These are phyloP conservation scores for Cryphonectria carpinicola DNA, from an alignment of 2,329 filamentous ascomycete species.

Conservation along the genomic window DNA sequence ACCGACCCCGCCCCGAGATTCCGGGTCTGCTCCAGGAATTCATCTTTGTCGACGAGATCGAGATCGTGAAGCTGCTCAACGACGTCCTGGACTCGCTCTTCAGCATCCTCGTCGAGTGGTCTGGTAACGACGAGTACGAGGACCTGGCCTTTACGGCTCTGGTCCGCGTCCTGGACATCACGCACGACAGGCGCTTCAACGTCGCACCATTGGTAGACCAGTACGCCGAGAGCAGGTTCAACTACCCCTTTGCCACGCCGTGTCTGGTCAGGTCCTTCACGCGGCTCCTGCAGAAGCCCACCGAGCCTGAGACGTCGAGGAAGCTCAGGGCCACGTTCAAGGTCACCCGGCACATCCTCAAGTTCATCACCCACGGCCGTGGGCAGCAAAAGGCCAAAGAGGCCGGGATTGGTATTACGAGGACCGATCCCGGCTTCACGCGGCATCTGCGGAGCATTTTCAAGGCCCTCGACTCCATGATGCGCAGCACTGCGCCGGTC, in stretches of 20 bases:
- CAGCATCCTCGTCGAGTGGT: conserved; percentile 85
- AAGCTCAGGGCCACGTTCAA: conserved; percentile 92
- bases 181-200: conserved; percentile 93
- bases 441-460: conserved; percentile 86
- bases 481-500: conserved; percentile 83
- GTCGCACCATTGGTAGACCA: conserved; percentile 87
- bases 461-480: conserved; percentile 84
- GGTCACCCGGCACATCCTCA: conserved; percentile 88
- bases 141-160: conserved; percentile 90
- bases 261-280: conserved; percentile 87
- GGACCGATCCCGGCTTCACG: conserved; percentile 73
- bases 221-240: conserved; percentile 86
- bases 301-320: conserved; percentile 80
- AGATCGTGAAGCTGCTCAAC: conserved; percentile 90
- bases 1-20: conserved; percentile 72
- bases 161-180: conserved; percentile 87
- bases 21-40: conserved; percentile 77
- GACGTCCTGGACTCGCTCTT: conserved; percentile 93
- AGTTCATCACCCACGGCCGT: conserved; percentile 90
- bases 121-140: conserved; percentile 90
- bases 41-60: conserved; percentile 93
- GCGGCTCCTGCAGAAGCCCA: conserved; percentile 78
- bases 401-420: conserved; percentile 81
- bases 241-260: conserved; percentile 89
- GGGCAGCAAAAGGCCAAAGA: conserved; percentile 89